Conservation (phyloP, 345 rosid species). For the Moricandia arvensis region DNA sequence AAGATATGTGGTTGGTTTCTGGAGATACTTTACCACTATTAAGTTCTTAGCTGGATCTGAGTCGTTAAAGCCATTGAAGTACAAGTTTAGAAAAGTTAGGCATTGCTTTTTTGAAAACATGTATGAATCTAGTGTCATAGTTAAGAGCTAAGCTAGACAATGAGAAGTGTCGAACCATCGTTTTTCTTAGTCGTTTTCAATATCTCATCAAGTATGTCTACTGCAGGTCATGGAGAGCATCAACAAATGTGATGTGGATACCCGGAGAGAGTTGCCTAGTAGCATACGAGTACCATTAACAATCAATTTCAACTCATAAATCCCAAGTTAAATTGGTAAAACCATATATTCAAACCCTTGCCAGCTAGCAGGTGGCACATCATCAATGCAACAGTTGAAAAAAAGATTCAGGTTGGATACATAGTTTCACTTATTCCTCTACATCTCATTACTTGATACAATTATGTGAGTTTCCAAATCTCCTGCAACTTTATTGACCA, state of each 20-base stretch:
- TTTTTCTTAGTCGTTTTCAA: no score
- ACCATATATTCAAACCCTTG: no score
- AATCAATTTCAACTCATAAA: not conserved
- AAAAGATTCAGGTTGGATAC: slow-evolving; percentile 98
- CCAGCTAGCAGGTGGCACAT: no score
- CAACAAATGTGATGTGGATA: slow-evolving; percentile 88
- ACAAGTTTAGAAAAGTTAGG: not conserved
- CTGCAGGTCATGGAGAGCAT: slow-evolving; percentile 87
- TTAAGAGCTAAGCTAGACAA: not conserved
- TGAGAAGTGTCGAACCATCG: no score
- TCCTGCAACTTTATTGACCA: no score
- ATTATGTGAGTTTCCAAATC: no score
- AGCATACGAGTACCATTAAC: slow-evolving; percentile 75
- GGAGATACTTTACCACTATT: not conserved
- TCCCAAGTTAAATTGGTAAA: no score
- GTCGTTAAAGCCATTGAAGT: not conserved
- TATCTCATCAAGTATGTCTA: slow-evolving; percentile 22
- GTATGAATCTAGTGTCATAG: not conserved
- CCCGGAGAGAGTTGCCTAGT: slow-evolving; percentile 86
- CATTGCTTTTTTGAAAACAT: not conserved
- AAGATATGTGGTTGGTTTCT: not conserved
- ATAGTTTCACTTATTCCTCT: no score
- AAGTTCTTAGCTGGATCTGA: not conserved
- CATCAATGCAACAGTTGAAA: slow-evolving; percentile 97
- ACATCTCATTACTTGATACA: no score